These are phyloP conservation scores for Quercus tomentella DNA, from an alignment of 331 rosid genomes.

Conservation along the genomic window DNA sequence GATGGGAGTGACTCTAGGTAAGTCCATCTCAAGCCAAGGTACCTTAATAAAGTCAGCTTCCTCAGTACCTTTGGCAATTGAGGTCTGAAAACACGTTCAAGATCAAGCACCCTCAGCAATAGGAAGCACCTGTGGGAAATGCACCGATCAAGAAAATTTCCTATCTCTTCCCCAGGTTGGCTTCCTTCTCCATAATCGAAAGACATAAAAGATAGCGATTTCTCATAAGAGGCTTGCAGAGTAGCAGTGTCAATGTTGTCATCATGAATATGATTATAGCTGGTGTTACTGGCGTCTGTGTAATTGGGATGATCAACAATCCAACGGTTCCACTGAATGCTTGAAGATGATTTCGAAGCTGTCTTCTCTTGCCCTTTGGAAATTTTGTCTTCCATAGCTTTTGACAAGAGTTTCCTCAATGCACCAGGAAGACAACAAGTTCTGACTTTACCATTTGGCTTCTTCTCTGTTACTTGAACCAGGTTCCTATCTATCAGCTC, in stretches of 20 bases:
- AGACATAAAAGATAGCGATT: neutral
- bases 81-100: slow-evolving; percentile 26
- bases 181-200: neutral
- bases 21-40: slow-evolving; percentile 33
- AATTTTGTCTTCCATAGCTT: neutral
- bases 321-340: too few species aligned
- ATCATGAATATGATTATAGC: slow-evolving; percentile 17
- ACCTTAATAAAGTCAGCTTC: slow-evolving; percentile 14
- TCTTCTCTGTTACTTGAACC: slow-evolving; percentile 11
- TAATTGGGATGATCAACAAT: too few species aligned
- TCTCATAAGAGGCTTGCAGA: neutral
- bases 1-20: slow-evolving; percentile 28
- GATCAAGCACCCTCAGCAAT: slow-evolving; percentile 25
- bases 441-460: slow-evolving; percentile 17
- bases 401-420: slow-evolving; percentile 2
- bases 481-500: slow-evolving; percentile 22
- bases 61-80: slow-evolving; percentile 11
- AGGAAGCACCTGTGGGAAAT: neutral
- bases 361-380: too few species aligned
- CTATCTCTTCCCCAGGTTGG: neutral
- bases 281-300: neutral
- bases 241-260: neutral
- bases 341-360: neutral
- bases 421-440: slow-evolving; percentile 15
- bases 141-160: neutral